These are phyloP conservation scores for Cladosporium sphaerospermum DNA, from an alignment of 2,329 filamentous ascomycete genomes.

Conservation along the genomic window DNA sequence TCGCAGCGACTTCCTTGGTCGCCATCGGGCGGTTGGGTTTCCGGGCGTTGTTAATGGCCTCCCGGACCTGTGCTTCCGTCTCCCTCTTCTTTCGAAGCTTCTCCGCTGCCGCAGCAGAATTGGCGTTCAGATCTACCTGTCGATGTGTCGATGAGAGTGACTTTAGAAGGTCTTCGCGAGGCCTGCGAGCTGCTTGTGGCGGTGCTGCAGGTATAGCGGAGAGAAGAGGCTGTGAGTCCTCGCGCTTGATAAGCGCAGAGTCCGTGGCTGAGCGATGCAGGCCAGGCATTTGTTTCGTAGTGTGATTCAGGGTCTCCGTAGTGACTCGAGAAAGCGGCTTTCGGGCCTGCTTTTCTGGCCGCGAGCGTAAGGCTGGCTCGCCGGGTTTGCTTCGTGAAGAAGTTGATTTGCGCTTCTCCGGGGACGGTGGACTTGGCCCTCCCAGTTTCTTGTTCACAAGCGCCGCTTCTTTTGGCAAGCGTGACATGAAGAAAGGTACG, in stretches of 20 bases:
- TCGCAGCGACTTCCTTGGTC: slow-evolving; percentile 60
- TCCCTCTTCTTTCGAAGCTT: slow-evolving; percentile 61
- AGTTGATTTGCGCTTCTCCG: slow-evolving; percentile 45
- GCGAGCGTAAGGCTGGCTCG: slow-evolving; percentile 31
- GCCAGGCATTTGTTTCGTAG: slow-evolving; percentile 51
- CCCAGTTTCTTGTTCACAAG: slow-evolving; percentile 70
- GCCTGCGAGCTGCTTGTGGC: not conserved
- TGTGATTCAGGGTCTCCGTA: slow-evolving; percentile 50
- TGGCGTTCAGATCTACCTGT: slow-evolving; percentile 50
- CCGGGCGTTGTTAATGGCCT: slow-evolving; percentile 67
- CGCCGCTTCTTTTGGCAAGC: slow-evolving; percentile 65
- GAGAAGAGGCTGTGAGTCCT: slow-evolving; percentile 44
- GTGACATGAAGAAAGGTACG: slow-evolving; percentile 71
- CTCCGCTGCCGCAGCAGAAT: slow-evolving; percentile 47
- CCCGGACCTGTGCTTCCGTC: slow-evolving; percentile 63
- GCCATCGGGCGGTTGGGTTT: slow-evolving; percentile 69
- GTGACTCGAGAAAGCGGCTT: slow-evolving; percentile 56
- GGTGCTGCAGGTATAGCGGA: slow-evolving; percentile 37
- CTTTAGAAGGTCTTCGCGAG: slow-evolving; percentile 1
- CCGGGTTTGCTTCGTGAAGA: slow-evolving; percentile 33
- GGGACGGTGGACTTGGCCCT: slow-evolving; percentile 59
- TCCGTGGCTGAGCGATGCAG: slow-evolving; percentile 64
- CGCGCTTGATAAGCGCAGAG: slow-evolving; percentile 57
- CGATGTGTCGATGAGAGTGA: slow-evolving; percentile 32
- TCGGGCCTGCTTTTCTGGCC: slow-evolving; percentile 36